These are phyloP conservation scores for Fomitopsis betulina DNA, from an alignment of 1,284 basidiomycete species.

Conservation along the genomic window DNA sequence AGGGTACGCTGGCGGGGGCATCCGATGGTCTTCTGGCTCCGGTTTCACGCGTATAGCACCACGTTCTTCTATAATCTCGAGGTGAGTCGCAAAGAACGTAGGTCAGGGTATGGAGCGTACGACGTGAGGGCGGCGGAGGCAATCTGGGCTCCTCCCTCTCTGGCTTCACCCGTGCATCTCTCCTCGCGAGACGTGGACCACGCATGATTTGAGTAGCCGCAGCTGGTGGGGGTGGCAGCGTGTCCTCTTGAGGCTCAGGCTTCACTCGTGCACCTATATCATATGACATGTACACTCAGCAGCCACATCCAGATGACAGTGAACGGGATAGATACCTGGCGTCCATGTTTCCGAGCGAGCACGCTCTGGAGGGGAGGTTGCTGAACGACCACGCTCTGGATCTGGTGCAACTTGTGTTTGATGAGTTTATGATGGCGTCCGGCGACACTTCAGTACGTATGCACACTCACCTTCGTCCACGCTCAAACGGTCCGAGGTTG, in stretches of 20 bases:
- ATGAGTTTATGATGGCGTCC: background rate
- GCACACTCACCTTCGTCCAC: background rate
- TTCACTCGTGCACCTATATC: background rate
- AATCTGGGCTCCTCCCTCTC: constrained; percentile 2
- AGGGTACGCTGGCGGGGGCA: background rate
- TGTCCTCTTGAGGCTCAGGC: background rate
- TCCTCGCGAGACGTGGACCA: background rate
- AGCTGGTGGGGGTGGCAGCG: background rate
- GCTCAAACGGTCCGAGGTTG: too few relatives aligned
- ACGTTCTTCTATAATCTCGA: too few relatives aligned
- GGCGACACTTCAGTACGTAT: background rate
- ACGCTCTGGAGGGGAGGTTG: background rate
- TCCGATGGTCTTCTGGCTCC: background rate
- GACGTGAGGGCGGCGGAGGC: background rate
- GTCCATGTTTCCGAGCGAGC: background rate
- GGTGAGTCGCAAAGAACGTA: background rate
- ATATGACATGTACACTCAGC: background rate
- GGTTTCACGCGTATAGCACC: background rate
- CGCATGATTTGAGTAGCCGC: background rate
- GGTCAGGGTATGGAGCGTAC: background rate
- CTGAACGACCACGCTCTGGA: background rate
- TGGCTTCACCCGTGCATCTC: constrained; percentile 1
- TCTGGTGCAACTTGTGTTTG: background rate
- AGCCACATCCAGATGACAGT: too few relatives aligned
- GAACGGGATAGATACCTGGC: background rate